phyloP scores from a whole-genome alignment of 1,139 yeast species.

The Geotrichum bryndzae region DNA sequence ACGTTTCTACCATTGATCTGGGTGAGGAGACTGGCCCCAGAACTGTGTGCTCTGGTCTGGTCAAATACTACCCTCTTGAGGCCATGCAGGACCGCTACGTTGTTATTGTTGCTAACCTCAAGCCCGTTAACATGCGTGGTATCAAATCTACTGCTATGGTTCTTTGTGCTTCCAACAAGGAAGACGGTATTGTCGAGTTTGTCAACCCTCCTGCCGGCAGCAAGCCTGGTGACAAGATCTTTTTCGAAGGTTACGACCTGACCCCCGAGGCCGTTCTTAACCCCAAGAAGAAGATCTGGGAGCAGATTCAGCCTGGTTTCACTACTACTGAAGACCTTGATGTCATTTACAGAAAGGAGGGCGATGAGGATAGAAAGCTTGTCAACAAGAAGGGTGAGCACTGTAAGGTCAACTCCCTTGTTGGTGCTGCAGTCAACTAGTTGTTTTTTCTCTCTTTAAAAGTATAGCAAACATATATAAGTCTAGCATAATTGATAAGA shows the following conservation, averaged over 20 bases:
- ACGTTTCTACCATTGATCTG: slow-evolving; percentile 92
- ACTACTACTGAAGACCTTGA: slow-evolving; percentile 69
- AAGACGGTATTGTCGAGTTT: slow-evolving; percentile 59
- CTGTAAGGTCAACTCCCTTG: slow-evolving; percentile 64
- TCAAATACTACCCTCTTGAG: slow-evolving; percentile 68
- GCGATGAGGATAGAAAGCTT: slow-evolving; percentile 69
- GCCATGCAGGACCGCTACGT: slow-evolving; percentile 79
- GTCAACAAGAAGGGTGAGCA: slow-evolving; percentile 71
- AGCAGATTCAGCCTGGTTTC: slow-evolving; percentile 85
- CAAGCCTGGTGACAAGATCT: slow-evolving; percentile 91
- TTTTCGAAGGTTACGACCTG: slow-evolving; percentile 81
- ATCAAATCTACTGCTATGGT: slow-evolving; percentile 96
- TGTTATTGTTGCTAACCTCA: slow-evolving; percentile 79
- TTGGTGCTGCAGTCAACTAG: slow-evolving; percentile 56
- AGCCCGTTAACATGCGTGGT: slow-evolving; percentile 92
- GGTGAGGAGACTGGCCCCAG: slow-evolving; percentile 97
- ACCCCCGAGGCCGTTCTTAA: slow-evolving; percentile 85
- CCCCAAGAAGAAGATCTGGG: slow-evolving; percentile 99
- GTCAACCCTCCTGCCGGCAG: slow-evolving; percentile 95
- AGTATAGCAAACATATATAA: not conserved
- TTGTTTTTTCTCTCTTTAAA: not conserved
- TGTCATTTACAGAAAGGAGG: slow-evolving; percentile 77
- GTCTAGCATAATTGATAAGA: not conserved
- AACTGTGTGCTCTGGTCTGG: slow-evolving; percentile 95
- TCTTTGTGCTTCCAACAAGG: slow-evolving; percentile 71